Conservation (phyloP, 2,329 filamentous ascomycete species). For the Phaeophleospora eucalypticola region DNA sequence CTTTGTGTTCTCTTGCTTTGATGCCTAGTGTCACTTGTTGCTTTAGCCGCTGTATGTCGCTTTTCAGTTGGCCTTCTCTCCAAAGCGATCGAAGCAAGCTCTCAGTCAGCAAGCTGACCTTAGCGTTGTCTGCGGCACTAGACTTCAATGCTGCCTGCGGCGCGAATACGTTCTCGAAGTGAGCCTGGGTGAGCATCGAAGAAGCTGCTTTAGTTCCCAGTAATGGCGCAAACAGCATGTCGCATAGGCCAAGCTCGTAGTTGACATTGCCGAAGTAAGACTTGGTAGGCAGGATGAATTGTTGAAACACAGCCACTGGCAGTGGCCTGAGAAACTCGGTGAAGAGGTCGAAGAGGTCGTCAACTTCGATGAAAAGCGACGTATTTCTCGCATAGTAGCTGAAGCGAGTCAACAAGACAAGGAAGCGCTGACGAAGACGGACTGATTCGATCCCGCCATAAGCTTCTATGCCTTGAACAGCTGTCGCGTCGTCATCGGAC, state of each 20-base stretch:
- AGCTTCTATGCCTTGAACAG: slow-evolving; percentile 7
- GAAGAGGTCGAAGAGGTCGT: slow-evolving; percentile 58
- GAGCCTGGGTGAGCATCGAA: slow-evolving; percentile 45
- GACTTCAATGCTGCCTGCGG: slow-evolving; percentile 61
- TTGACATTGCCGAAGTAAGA: slow-evolving; percentile 30
- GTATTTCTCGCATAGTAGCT: slow-evolving; percentile 25
- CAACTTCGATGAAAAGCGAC: slow-evolving; percentile 46
- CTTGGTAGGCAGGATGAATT: slow-evolving; percentile 49
- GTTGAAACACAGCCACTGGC: slow-evolving; percentile 54
- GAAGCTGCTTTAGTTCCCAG: slow-evolving; percentile 42
- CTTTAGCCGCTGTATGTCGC: slow-evolving; percentile 7
- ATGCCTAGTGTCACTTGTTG: slow-evolving; percentile 52
- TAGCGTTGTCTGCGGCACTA: slow-evolving; percentile 64
- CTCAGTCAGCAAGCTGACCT: slow-evolving; percentile 67
- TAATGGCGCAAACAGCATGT: slow-evolving; percentile 50
- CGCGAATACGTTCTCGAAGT: slow-evolving; percentile 59
- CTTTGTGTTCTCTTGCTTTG: slow-evolving; percentile 44
- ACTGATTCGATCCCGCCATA: slow-evolving; percentile 53
- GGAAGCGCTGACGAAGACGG: slow-evolving; percentile 58
- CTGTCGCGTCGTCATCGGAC: background rate
- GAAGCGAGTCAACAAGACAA: slow-evolving; percentile 47
- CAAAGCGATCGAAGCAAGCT: slow-evolving; percentile 55
- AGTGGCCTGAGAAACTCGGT: slow-evolving; percentile 56
- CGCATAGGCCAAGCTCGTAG: slow-evolving; percentile 50
- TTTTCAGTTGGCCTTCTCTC: slow-evolving; percentile 27